These are phyloP conservation scores for Hymenoscyphus albidus DNA, from an alignment of 2,329 filamentous ascomycete genomes.

Conservation along the genomic window DNA sequence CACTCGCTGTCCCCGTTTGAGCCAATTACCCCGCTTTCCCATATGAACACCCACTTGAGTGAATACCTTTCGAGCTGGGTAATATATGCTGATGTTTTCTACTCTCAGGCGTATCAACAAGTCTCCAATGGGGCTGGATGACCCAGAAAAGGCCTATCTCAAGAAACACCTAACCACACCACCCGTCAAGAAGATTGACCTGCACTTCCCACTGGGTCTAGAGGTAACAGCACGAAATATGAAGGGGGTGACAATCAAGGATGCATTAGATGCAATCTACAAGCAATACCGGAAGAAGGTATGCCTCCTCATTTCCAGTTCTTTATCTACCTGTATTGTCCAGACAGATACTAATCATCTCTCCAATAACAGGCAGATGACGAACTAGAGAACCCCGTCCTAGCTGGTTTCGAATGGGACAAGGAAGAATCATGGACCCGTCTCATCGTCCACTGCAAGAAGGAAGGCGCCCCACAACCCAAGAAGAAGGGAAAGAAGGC, in stretches of 20 bases:
- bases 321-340: slow-evolving; percentile 1
- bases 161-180: slow-evolving; percentile 78
- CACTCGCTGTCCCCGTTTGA: slow-evolving; percentile 4
- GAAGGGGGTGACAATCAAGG: slow-evolving; percentile 95
- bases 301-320: slow-evolving; percentile 35
- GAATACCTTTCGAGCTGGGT: not conserved
- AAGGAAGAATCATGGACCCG: slow-evolving; percentile 86
- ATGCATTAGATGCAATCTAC: slow-evolving; percentile 90
- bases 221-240: slow-evolving; percentile 87
- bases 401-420: slow-evolving; percentile 95
- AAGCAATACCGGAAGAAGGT: slow-evolving; percentile 98
- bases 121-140: slow-evolving; percentile 72
- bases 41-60: not conserved
- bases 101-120: slow-evolving; percentile 86
- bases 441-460: slow-evolving; percentile 81
- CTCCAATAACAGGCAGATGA: slow-evolving; percentile 67
- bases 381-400: slow-evolving; percentile 81
- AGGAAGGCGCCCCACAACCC: slow-evolving; percentile 55
- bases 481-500: slow-evolving; percentile 65
- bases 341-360: slow-evolving; percentile 22
- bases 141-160: slow-evolving; percentile 65
- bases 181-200: slow-evolving; percentile 88
- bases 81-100: slow-evolving; percentile 13
- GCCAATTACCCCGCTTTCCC: slow-evolving; percentile 14
- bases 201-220: slow-evolving; percentile 84